phyloP scores from a whole-genome alignment of 1,284 basidiomycete genomes.

The Moesziomyces sp. region DNA sequence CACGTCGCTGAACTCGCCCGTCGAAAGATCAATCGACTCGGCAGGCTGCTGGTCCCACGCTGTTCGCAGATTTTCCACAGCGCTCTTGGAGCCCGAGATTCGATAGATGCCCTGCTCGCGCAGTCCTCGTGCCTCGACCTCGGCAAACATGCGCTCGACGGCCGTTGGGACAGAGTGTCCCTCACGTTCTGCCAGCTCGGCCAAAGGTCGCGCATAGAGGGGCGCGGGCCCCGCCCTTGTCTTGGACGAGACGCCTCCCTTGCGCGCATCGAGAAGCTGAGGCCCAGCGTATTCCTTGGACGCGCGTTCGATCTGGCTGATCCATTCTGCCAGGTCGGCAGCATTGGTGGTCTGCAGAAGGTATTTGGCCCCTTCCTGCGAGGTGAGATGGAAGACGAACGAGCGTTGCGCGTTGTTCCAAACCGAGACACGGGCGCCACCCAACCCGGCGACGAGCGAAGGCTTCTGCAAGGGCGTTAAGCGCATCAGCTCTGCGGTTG shows the following conservation, averaged over 20 bases:
- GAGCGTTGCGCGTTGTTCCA: constrained; percentile 63
- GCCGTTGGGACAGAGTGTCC: constrained; percentile 55
- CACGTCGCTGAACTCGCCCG: constrained; percentile 62
- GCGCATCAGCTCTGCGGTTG: constrained; percentile 47
- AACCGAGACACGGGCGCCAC: constrained; percentile 51
- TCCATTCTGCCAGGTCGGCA: constrained; percentile 57
- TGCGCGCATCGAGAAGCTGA: constrained; percentile 15
- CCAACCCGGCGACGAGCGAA: constrained; percentile 47
- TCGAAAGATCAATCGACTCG: constrained; percentile 50
- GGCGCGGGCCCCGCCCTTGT: constrained; percentile 23
- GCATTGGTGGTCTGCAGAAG: constrained; percentile 60
- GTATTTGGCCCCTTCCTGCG: constrained; percentile 57
- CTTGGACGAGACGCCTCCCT: constrained; percentile 11
- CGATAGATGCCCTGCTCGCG: constrained; percentile 67
- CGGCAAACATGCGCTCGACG: constrained; percentile 64
- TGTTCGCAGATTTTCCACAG: constrained; percentile 56
- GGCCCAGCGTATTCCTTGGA: constrained; percentile 38
- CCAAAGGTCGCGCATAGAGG: constrained; percentile 55
- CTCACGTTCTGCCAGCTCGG: constrained; percentile 52
- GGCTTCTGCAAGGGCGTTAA: constrained; percentile 55
- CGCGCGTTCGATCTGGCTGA: constrained; percentile 46
- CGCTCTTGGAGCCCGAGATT: constrained; percentile 63
- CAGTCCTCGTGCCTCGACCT: constrained; percentile 64
- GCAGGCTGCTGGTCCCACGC: constrained; percentile 52
- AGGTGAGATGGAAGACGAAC: constrained; percentile 60